Percentiles rank a stretch among this genome's conserved stretches.
Conservation (phyloP, 768 basidiomycete species). For the Cyclocybe cylindracea region DNA sequence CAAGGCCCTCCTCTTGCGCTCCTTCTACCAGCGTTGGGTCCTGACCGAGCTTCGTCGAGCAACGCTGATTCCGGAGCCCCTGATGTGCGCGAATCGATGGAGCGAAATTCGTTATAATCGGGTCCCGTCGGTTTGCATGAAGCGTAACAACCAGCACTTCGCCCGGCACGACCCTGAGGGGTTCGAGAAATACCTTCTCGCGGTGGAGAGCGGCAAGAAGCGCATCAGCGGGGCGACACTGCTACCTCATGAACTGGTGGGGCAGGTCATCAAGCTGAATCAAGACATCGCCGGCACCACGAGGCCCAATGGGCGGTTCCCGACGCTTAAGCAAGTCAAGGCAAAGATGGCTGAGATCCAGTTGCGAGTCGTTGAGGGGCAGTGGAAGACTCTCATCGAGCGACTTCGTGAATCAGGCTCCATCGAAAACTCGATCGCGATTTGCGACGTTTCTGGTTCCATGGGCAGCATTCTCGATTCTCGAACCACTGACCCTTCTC, state of each 20-base stretch:
- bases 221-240: constrained; percentile 68
- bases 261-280: constrained; percentile 28
- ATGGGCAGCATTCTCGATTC: constrained; percentile 47
- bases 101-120: constrained; percentile 55
- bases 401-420: constrained; percentile 52
- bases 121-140: constrained; percentile 67
- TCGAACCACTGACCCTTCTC: constrained; percentile 22
- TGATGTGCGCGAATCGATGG: constrained; percentile 66
- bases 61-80: constrained; percentile 50
- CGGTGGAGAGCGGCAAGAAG: constrained; percentile 55
- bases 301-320: not conserved
- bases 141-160: constrained; percentile 54
- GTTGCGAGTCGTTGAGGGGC: constrained; percentile 54
- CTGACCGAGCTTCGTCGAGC: constrained; percentile 56
- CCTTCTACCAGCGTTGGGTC: constrained; percentile 60
- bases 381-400: constrained; percentile 64
- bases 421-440: constrained; percentile 62
- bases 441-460: constrained; percentile 77
- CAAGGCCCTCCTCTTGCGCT: constrained; percentile 46
- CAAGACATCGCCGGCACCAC: not conserved
- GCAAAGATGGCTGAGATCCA: constrained; percentile 33
- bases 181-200: constrained; percentile 57
- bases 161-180: constrained; percentile 56
- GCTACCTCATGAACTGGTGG: constrained; percentile 61
- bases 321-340: constrained; percentile 22